Evolutionary conservation across 2,329 filamentous ascomycete genomes (phyloP).

Genomic region (Bipolaris victoriae): DNA sequence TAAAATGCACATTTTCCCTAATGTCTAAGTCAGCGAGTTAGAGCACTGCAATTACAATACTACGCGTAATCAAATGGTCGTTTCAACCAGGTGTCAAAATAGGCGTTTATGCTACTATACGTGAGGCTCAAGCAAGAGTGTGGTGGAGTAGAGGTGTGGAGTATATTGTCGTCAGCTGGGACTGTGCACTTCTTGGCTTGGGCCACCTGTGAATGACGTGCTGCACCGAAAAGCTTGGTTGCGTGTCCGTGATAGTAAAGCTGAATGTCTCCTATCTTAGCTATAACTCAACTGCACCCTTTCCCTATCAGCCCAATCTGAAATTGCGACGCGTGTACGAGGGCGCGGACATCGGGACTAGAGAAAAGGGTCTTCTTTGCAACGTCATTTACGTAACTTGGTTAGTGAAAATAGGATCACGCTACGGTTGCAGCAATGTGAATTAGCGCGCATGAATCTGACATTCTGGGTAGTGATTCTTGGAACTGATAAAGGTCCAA

Average conservation of each 20-base stretch:
- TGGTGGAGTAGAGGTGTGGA: background rate
- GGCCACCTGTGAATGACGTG: background rate
- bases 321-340: constrained; percentile 2
- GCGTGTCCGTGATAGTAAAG: background rate
- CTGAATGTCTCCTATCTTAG: background rate
- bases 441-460: background rate
- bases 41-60: background rate
- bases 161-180: constrained; percentile 6
- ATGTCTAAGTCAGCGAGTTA: background rate
- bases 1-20: no score
- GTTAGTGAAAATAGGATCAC: background rate
- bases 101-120: background rate
- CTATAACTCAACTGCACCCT: background rate
- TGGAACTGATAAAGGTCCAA: background rate
- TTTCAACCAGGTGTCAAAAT: background rate
- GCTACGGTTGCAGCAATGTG: background rate
- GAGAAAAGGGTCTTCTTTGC: no score
- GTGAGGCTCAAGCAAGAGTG: background rate
- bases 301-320: background rate
- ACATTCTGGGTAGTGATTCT: background rate
- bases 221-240: constrained; percentile 5
- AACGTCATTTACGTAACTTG: background rate
- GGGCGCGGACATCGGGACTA: background rate
- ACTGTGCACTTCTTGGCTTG: constrained; percentile 7
- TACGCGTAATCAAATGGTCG: background rate